Evolutionary conservation across 192 early-diverging fungal genomes (phyloP), one percentile per base, ranked within the genome.

Genomic region (Podila epigama): DNA sequence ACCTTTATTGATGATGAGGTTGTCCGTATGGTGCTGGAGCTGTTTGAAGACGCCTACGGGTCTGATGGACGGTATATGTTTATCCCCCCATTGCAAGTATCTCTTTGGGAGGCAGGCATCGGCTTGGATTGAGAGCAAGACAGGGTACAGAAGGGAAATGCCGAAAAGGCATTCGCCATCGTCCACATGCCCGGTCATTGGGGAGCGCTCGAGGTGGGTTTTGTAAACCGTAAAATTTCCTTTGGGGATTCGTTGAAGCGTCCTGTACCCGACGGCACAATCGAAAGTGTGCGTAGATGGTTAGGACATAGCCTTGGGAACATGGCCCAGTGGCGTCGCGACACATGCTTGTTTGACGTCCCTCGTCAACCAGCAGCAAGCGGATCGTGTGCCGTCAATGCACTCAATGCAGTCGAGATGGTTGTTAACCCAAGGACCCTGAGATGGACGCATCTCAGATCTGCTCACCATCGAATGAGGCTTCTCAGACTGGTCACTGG

Each of bases 351-450:
- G 22, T 32, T 60, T 22, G 18, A 25, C 5, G 58, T 60, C 29
- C 36, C 58, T 41, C 20, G 20, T n/a, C 58, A 60, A 16, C 39
- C 6, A 5, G 25, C 35, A 11, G 39, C 22, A 32, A 60, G 58
- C 31, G 58, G 58, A 60, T 60, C 58, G 22, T 60, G 58, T 60
- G 58, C 22, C n/a, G n/a, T 60, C 31, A 60, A 42, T 41, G 58
- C 58, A 40, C 4, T 32, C 7, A 60, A 60, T 27, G 25, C 58
- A 2, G 44, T 60, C 25, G 58, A 60, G 58, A 15, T 32, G 15
- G 12, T 11, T 6, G 33, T 58, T 11, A 58, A 58, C 27, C 12
- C 32, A 37, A 37, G 3, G 3, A 34, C 40, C 8, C 35, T 39
- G 28, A 7, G 3, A 7, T 58, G 57, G 57, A 58, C 57, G 12